These are phyloP conservation scores for Thielaviopsis musarum DNA, from an alignment of 2,329 filamentous ascomycete genomes.

Conservation along the genomic window DNA sequence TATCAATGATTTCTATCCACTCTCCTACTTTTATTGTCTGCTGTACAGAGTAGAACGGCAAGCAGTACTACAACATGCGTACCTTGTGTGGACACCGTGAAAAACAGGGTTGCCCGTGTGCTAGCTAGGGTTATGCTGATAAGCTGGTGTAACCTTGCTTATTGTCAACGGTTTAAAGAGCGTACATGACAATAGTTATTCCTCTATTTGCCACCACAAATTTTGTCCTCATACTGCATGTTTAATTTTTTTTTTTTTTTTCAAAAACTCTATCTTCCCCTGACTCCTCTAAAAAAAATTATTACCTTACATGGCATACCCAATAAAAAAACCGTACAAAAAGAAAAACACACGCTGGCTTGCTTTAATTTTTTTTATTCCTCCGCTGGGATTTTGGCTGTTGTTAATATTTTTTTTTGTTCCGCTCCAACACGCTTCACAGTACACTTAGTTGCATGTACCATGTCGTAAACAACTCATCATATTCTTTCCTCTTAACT, in stretches of 20 bases:
- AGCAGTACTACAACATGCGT: no score
- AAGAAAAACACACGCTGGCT: not conserved
- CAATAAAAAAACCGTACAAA: not conserved
- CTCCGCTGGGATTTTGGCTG: not conserved
- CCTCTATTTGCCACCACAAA: not conserved
- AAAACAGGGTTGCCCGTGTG: no score
- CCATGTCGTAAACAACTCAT: slow-evolving; percentile 6
- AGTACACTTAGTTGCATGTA: not conserved
- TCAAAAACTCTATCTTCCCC: not conserved
- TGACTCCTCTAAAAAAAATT: not conserved
- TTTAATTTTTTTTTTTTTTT: not conserved
- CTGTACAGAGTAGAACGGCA: no score
- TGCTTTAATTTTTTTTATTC: slow-evolving; percentile 8
- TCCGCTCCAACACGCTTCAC: not conserved
- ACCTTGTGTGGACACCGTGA: no score
- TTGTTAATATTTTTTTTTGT: not conserved
- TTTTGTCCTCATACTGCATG: not conserved
- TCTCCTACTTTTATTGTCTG: no score
- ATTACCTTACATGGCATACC: not conserved
- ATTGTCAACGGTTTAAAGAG: no score
- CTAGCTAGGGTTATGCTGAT: no score
- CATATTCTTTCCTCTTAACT: slow-evolving; percentile 1
- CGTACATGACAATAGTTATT: not conserved
- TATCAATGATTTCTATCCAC: no score
- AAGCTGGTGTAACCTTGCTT: no score